These are phyloP conservation scores for Hypsizygus marmoreus DNA, from an alignment of 768 basidiomycete species.

Conservation along the genomic window DNA sequence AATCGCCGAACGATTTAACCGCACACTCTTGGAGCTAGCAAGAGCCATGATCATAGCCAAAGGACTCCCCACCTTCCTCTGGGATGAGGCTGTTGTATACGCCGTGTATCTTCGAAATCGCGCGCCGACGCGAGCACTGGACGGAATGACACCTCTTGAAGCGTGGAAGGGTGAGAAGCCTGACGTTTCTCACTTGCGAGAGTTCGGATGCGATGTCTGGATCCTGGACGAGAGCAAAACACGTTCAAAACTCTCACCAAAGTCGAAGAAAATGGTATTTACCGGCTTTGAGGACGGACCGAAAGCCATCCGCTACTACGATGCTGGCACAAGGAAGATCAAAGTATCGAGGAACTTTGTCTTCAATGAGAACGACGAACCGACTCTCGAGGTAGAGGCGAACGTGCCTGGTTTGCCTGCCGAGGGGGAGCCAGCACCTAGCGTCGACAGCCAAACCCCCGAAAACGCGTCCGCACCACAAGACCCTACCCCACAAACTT, in stretches of 20 bases:
- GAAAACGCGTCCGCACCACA: no score
- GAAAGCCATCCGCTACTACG: constrained; percentile 2
- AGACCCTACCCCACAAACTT: no score
- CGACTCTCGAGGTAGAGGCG: no score
- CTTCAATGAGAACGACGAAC: no score
- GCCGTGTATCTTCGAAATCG: constrained; percentile 1
- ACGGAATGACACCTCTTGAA: constrained; percentile 19
- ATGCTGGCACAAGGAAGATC: constrained; percentile 1
- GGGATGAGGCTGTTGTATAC: constrained; percentile 1
- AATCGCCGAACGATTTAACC: no score
- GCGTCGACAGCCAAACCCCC: no score
- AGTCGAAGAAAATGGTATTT: no score
- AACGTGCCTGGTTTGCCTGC: no score
- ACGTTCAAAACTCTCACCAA: constrained; percentile 5
- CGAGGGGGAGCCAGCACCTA: no score
- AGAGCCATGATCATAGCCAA: constrained; percentile 23
- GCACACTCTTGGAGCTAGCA: constrained; percentile 22
- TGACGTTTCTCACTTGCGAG: constrained; percentile 24
- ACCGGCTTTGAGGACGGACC: constrained; percentile 5
- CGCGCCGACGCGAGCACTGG: neutral
- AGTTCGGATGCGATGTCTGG: constrained; percentile 25
- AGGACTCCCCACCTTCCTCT: no score
- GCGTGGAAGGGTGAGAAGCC: constrained; percentile 19
- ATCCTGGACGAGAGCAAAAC: constrained; percentile 10
- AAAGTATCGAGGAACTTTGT: constrained; percentile 3